Evolutionary conservation across 2,329 filamentous ascomycete genomes (phyloP), one percentile per base, ranked within the genome.

Genomic region (Ophiocordyceps robertsii): DNA sequence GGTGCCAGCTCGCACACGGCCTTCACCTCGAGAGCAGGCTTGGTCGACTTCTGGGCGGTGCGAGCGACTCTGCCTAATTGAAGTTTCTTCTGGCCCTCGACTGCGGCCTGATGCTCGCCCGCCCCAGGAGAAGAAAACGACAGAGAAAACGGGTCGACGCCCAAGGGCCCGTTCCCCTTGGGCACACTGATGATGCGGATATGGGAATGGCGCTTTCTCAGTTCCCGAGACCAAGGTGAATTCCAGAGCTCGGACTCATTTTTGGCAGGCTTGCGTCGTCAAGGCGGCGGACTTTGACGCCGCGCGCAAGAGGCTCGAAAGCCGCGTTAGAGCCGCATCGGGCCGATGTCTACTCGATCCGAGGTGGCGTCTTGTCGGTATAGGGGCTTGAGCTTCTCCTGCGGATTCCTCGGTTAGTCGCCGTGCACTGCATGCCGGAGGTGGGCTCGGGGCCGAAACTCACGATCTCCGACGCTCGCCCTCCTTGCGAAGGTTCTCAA

Each of bases 401-500:
- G 40, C 2, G n/a, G 9, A 6, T 12, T 16, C n/a, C 24, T 2
- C 24, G 9, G n/a, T 36, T 36, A 36, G 33, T 11, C 33, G 33
- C 17, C 16, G 33, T 16, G 16, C 9, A 10, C n/a, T 36, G 17
- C 7, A 8, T 32, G 19, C n/a, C 17, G 37, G 29, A 37, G 3
- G 13, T n/a, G 7, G 6, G n/a, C 24, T 14, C 12, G 5, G 11
- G 6, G 21, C 12, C 11, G 13, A 30, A 13, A 76, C 83, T 70
- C 67, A 88, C 82, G 83, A 87, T 69, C 82, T 72, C 58, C 89
- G 75, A 51, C 85, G 74, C 62, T 93, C 85, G 19, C 85, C 90
- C 60, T 95, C 89, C 60, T 88, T 88, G 46, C 88, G 77, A 55
- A 93, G 75, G 31, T 72, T 80, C 53, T 95, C 87, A 49, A 96